Evolutionary conservation across 164 flowering plant genomes (phyloP), one percentile per base, ranked within the genome.

Genomic region (Piper betle): DNA sequence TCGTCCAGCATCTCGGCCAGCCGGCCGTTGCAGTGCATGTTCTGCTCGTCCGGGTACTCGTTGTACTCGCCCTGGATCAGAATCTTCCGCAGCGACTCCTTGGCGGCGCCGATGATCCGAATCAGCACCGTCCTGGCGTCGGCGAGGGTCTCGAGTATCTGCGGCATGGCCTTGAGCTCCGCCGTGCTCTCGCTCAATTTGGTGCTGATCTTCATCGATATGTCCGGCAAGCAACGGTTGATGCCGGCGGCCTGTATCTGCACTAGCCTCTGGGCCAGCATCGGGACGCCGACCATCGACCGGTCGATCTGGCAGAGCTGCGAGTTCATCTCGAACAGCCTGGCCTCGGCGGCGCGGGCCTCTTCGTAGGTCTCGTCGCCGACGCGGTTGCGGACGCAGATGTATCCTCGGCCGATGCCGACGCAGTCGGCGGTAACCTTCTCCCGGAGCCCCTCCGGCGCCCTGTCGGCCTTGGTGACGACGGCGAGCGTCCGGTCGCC

Each of bases 401-500:
- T 76, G 61, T 79, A 76, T 0, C 78, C 80, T 6, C 76, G 73
- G 1, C 80, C 78, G 17, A 81, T 75, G 13, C 72, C 73, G 15
- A 77, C 81, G 59, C 72, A 81, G 66, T 80, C 78, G 1, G 69
- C 67, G 0, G 79, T 74, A 11, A 60, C 63, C 58, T 66, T 66
- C 64, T 66, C 59, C 13, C 40, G 63, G 33, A 66, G 40, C 9
- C 83, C 79, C 25, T 78, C 79, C 0, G 81, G 78, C 4, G 76
- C 66, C 55, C 55, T 73, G 38, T 80, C 83, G 15, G 70, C 71
- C 55, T 80, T 80, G 0, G 81, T 80, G 2, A 80, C 83, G 2
- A 78, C 84, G 9, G 78, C 81, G 6, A 80, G 71, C 5, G 80
- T 80, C 63, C 84, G 59, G 58, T 70, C 62, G 2, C 83, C 84